These are phyloP conservation scores for Hymenoscyphus fructigenus DNA, from an alignment of 2,329 filamentous ascomycete species.

Conservation along the genomic window DNA sequence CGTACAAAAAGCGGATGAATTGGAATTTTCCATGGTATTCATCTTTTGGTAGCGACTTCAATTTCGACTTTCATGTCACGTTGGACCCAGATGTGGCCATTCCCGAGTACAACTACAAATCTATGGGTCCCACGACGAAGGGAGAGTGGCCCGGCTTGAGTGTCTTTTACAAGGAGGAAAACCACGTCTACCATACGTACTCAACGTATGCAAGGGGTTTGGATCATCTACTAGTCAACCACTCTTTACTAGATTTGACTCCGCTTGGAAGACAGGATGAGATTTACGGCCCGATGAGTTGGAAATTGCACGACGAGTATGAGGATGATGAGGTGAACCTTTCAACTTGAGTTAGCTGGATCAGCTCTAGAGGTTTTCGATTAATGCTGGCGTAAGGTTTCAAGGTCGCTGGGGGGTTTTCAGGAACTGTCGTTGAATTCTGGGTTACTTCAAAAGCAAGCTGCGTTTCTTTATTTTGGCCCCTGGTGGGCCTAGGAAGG, in stretches of 20 bases:
- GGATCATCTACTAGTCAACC: constrained; percentile 36
- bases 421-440: too few relatives aligned
- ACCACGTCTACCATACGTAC: constrained; percentile 41
- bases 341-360: not conserved
- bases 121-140: constrained; percentile 1
- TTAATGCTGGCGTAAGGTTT: too few relatives aligned
- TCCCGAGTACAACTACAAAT: constrained; percentile 27
- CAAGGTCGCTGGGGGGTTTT: too few relatives aligned
- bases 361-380: not conserved
- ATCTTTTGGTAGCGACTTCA: constrained; percentile 40
- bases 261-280: constrained; percentile 38
- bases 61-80: constrained; percentile 42
- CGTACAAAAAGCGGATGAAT: constrained; percentile 40
- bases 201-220: constrained; percentile 38
- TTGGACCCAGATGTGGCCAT: constrained; percentile 34
- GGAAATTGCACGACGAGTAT: constrained; percentile 26
- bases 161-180: constrained; percentile 38
- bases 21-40: constrained; percentile 46
- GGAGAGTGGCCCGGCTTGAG: constrained; percentile 42
- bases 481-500: not conserved
- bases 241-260: constrained; percentile 39
- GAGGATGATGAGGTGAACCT: constrained; percentile 3
- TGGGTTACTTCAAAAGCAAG: too few relatives aligned
- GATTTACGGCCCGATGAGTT: constrained; percentile 3
- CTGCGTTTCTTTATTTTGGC: too few relatives aligned